Conservation (phyloP, 208 protist species). For the Leishmania amazonensis region DNA sequence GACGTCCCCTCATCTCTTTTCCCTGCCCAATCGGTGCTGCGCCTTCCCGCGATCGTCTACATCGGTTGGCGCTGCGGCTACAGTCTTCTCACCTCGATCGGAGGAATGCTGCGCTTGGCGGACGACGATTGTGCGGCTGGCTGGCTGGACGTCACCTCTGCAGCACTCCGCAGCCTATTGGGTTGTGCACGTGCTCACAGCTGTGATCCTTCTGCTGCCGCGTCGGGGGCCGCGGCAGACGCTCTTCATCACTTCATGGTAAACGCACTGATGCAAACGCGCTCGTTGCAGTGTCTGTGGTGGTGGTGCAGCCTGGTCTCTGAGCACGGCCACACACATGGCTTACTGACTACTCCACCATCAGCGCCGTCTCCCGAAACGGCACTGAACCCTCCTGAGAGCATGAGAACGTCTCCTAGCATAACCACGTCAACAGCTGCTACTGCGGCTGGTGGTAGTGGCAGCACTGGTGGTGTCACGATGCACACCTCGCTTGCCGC, state of each 20-base stretch:
- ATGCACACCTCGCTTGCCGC: background rate
- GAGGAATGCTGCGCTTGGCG: background rate
- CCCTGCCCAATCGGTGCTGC: background rate
- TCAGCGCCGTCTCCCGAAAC: background rate
- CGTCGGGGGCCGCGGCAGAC: too few species aligned
- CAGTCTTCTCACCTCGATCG: constrained; percentile 10
- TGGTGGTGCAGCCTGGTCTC: constrained; percentile 28
- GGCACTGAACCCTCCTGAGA: background rate
- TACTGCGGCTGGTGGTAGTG: background rate
- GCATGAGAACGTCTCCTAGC: background rate
- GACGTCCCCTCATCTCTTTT: constrained; percentile 2
- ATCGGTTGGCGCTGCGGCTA: constrained; percentile 24
- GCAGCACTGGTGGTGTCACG: background rate
- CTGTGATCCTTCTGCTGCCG: background rate
- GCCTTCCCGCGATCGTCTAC: constrained; percentile 15
- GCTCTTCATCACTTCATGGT: background rate
- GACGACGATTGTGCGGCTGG: constrained; percentile 14
- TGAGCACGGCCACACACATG: constrained; percentile 6
- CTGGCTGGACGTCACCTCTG: constrained; percentile 24
- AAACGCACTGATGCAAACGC: background rate
- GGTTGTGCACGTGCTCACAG: background rate
- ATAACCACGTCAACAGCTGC: background rate
- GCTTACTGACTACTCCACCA: background rate
- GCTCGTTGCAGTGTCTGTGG: constrained; percentile 17
- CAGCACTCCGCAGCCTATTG: constrained; percentile 13